Conservation (phyloP, 257 asterid species). For the Scutellaria minor region DNA sequence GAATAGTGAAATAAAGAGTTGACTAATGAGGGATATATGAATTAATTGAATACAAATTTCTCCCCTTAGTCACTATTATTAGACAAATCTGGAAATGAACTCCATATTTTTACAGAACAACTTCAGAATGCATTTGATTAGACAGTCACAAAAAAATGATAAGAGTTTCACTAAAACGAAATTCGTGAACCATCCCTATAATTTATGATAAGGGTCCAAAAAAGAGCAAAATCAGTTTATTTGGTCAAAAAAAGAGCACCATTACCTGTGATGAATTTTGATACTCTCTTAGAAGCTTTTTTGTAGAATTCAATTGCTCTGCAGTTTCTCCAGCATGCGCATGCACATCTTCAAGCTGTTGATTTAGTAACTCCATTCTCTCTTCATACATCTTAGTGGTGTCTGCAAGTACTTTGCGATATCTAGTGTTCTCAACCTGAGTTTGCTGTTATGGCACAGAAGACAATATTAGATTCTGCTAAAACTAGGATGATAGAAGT, state of each 20-base stretch:
- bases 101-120: neutral
- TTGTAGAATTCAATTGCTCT: slow-evolving; percentile 56
- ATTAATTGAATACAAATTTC: neutral
- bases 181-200: neutral
- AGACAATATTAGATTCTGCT: slow-evolving; percentile 34
- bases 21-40: slow-evolving; percentile 21
- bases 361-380: slow-evolving; percentile 59
- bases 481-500: slow-evolving; percentile 11
- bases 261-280: slow-evolving; percentile 63
- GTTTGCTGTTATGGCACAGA: slow-evolving; percentile 46
- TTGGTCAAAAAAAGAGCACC: neutral
- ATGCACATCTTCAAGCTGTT: slow-evolving; percentile 57
- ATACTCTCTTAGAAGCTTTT: slow-evolving; percentile 47
- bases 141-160: neutral
- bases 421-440: slow-evolving; percentile 62
- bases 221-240: neutral
- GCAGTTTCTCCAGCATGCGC: slow-evolving; percentile 47
- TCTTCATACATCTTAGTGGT: slow-evolving; percentile 80
- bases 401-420: slow-evolving; percentile 69
- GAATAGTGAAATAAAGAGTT: slow-evolving; percentile 28
- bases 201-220: neutral
- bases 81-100: neutral
- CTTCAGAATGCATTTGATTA: neutral
- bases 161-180: neutral
- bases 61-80: neutral